phyloP scores from a whole-genome alignment of 2,329 filamentous ascomycete species.

The Elsinoe perseae region DNA sequence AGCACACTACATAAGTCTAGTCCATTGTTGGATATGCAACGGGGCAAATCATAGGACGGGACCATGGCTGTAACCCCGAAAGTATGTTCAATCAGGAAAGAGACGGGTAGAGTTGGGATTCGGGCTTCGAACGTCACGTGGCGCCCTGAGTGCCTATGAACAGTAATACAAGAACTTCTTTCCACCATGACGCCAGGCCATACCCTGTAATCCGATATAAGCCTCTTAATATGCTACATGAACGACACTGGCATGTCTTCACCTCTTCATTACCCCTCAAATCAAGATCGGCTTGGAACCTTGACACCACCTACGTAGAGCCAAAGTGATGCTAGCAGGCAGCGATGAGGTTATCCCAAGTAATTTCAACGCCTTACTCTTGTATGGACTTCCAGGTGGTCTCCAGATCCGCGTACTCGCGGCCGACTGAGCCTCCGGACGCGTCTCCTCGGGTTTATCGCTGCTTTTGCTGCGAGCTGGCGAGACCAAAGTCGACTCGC shows the following conservation, averaged over 20 bases:
- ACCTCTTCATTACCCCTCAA: not conserved
- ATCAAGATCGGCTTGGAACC: too few species aligned
- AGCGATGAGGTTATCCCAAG: too few species aligned
- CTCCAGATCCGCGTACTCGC: too few species aligned
- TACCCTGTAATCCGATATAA: not conserved
- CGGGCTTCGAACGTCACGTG: not conserved
- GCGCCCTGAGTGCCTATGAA: not conserved
- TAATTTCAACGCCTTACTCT: too few species aligned
- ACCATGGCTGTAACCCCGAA: not conserved
- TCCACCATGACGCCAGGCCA: not conserved
- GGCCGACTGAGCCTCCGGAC: too few species aligned
- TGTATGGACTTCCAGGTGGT: too few species aligned
- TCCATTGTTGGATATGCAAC: not conserved
- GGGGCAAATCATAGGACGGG: not conserved
- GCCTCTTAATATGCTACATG: not conserved
- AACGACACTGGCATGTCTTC: not conserved
- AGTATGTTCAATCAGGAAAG: not conserved
- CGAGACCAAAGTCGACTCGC: slow-evolving; percentile 52
- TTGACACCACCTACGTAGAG: too few species aligned
- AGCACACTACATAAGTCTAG: too few species aligned
- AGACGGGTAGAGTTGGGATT: not conserved
- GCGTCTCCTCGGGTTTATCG: not conserved
- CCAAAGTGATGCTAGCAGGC: too few species aligned
- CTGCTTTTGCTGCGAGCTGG: not conserved
- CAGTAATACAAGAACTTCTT: not conserved